These are phyloP conservation scores for Yamadazyma diddensiae DNA, from an alignment of 1,139 yeast species.

Conservation along the genomic window DNA sequence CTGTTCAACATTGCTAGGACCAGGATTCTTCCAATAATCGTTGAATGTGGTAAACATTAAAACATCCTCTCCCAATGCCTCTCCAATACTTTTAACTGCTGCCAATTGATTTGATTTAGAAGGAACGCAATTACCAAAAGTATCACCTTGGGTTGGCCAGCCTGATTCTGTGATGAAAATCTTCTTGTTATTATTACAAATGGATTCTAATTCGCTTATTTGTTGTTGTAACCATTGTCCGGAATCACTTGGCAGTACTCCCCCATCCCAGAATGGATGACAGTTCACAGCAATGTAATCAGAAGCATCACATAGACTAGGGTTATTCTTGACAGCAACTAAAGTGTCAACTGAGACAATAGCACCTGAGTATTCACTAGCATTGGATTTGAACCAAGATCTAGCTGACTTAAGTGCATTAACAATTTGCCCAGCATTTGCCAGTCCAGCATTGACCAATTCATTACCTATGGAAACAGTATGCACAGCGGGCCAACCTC, in stretches of 20 bases:
- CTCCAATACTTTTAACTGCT: constrained; percentile 56
- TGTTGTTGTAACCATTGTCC: constrained; percentile 71
- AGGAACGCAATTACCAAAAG: constrained; percentile 67
- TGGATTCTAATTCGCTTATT: constrained; percentile 62
- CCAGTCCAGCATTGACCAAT: constrained; percentile 66
- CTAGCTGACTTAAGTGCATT: constrained; percentile 55
- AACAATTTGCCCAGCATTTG: constrained; percentile 56
- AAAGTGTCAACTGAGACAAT: constrained; percentile 80
- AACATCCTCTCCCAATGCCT: constrained; percentile 53
- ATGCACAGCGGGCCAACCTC: constrained; percentile 71
- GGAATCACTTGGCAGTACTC: constrained; percentile 59
- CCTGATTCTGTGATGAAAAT: constrained; percentile 74
- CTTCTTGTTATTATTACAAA: constrained; percentile 59
- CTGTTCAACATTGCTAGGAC: constrained; percentile 64
- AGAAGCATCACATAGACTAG: constrained; percentile 65
- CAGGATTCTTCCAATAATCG: constrained; percentile 77
- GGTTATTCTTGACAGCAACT: constrained; percentile 69
- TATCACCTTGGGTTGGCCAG: constrained; percentile 74
- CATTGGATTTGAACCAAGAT: constrained; percentile 46
- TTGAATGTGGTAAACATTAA: constrained; percentile 70
- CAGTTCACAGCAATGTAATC: constrained; percentile 82
- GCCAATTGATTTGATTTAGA: constrained; percentile 59
- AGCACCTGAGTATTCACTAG: constrained; percentile 66
- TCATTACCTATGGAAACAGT: constrained; percentile 83
- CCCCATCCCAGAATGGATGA: constrained; percentile 78